These are phyloP conservation scores for Mortierella sp. DNA, from an alignment of 371 early-diverging fungal species.

Conservation along the genomic window DNA sequence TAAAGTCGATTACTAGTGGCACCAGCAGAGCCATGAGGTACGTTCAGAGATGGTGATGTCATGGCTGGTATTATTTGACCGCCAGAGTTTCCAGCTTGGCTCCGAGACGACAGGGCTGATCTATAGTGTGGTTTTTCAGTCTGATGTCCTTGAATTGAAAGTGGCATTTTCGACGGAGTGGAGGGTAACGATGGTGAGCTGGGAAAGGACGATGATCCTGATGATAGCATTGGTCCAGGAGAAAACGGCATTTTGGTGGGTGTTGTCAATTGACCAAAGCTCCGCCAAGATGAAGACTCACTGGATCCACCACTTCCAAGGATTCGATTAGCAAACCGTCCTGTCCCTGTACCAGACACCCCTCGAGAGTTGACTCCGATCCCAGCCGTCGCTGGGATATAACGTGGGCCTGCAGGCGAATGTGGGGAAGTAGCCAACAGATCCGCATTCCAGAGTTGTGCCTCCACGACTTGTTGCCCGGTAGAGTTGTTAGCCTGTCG, in stretches of 20 bases:
- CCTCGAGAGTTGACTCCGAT: conserved; percentile 7
- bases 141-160: not conserved
- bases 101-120: not conserved
- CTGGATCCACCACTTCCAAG: no score
- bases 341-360: not conserved
- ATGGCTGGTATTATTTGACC: conserved; percentile 1
- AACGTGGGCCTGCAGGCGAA: conserved; percentile 42
- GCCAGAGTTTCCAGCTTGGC: not conserved
- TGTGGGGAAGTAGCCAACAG: conserved; percentile 8
- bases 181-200: not conserved
- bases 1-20: not conserved
- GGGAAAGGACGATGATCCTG: not conserved
- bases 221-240: not conserved
- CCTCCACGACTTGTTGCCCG: conserved; percentile 28
- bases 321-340: conserved; percentile 9
- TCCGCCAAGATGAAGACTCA: not conserved
- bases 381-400: conserved; percentile 41
- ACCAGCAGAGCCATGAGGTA: not conserved
- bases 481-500: no score
- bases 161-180: no score
- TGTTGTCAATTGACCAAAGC: not conserved
- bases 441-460: conserved; percentile 48
- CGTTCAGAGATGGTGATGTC: not conserved
- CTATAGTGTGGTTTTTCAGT: not conserved
- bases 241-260: not conserved